Evolutionary conservation across 331 rosid genomes (phyloP).

Genomic region (Rhamnella rubrinervis): DNA sequence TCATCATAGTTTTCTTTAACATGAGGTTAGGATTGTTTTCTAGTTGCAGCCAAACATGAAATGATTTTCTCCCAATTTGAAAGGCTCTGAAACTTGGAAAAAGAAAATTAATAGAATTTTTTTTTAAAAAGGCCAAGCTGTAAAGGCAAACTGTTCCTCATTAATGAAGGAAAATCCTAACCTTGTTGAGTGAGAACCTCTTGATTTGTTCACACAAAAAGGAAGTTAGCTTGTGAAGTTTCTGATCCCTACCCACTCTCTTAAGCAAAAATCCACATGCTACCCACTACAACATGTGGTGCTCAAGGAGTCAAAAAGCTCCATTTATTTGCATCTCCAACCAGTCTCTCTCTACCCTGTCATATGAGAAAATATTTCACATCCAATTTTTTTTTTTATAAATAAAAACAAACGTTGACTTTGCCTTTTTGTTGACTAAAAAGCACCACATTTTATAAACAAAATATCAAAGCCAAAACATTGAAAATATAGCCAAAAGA

Average conservation of each 20-base stretch:
- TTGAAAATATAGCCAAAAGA: too few relatives aligned
- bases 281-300: conserved; percentile 31
- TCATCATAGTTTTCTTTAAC: not conserved
- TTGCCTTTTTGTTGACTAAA: not conserved
- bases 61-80: not conserved
- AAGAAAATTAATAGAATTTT: not conserved
- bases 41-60: conserved; percentile 18
- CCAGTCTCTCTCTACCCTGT: not conserved
- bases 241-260: conserved; percentile 34
- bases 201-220: conserved; percentile 18
- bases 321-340: not conserved
- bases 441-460: too few relatives aligned
- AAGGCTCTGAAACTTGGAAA: conserved; percentile 6
- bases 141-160: conserved; percentile 37
- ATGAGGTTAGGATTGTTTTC: conserved; percentile 16
- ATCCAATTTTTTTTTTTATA: too few relatives aligned
- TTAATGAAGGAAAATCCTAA: conserved; percentile 15
- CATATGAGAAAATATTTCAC: too few relatives aligned
- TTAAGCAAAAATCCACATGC: conserved; percentile 40
- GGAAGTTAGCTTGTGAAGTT: not conserved
- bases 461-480: too few relatives aligned
- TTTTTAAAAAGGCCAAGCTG: conserved; percentile 34
- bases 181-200: not conserved
- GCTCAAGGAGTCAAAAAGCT: conserved; percentile 36
- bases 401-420: not conserved